Conservation (phyloP, 2,329 filamentous ascomycete genomes). For the Ophiostoma populinum region DNA sequence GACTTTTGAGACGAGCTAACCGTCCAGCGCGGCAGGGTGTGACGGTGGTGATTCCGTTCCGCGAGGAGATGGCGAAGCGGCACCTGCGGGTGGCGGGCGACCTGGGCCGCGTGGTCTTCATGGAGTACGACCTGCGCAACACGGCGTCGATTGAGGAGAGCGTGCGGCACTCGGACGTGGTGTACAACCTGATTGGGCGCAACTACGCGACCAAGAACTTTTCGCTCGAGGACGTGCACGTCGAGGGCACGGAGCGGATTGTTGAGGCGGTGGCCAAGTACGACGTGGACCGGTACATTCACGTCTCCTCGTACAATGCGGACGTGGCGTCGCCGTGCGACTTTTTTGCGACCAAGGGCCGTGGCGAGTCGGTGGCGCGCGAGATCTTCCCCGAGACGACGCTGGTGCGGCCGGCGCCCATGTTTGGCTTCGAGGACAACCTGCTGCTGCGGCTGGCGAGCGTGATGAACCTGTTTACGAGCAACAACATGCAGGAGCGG, state of each 20-base stretch:
- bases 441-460: slow-evolving; percentile 74
- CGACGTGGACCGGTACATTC: slow-evolving; percentile 90
- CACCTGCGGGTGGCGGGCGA: slow-evolving; percentile 95
- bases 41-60: slow-evolving; percentile 81
- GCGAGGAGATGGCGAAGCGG: slow-evolving; percentile 95
- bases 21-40: slow-evolving; percentile 71
- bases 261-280: slow-evolving; percentile 92
- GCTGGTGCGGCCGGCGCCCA: slow-evolving; percentile 80
- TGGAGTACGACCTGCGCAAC: slow-evolving; percentile 94
- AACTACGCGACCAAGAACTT: slow-evolving; percentile 99
- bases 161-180: slow-evolving; percentile 89
- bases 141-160: slow-evolving; percentile 92
- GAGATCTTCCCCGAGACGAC: slow-evolving; percentile 93
- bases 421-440: slow-evolving; percentile 91
- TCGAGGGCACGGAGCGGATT: slow-evolving; percentile 84
- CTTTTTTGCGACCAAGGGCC: slow-evolving; percentile 82
- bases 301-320: slow-evolving; percentile 91
- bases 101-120: slow-evolving; percentile 72
- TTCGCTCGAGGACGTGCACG: slow-evolving; percentile 75
- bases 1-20: neutral
- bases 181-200: slow-evolving; percentile 89
- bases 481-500: slow-evolving; percentile 85
- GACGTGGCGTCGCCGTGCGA: slow-evolving; percentile 63
- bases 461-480: slow-evolving; percentile 65
- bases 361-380: slow-evolving; percentile 67